A percentile compares a stretch with the other conserved stretches of the same genome.
phyloP scores from a whole-genome alignment of 208 protist species.

The Strigomonas galati region DNA sequence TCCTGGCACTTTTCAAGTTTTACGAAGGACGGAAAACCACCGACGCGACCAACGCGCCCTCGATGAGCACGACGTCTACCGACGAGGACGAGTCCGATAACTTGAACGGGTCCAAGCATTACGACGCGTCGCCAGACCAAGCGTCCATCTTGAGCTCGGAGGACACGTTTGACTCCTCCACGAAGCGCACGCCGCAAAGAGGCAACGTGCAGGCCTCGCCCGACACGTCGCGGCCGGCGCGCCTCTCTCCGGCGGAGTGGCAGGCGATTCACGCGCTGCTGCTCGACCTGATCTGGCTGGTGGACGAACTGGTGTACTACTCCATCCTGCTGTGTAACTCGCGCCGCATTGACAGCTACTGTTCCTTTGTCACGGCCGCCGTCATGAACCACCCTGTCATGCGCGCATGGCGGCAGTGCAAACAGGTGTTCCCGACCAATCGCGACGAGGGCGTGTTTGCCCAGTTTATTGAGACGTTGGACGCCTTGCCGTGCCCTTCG shows the following conservation, averaged over 20 bases:
- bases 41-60: neutral
- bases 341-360: slow-evolving; percentile 68
- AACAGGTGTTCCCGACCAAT: slow-evolving; percentile 25
- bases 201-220: neutral
- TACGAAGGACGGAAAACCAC: slow-evolving; percentile 9
- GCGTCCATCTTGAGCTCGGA: slow-evolving; percentile 14
- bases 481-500: slow-evolving; percentile 40
- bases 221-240: neutral
- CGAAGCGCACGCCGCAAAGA: neutral
- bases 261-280: slow-evolving; percentile 44
- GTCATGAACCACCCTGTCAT: slow-evolving; percentile 71
- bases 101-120: neutral
- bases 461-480: slow-evolving; percentile 41
- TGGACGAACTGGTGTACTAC: slow-evolving; percentile 81
- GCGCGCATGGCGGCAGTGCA: slow-evolving; percentile 47
- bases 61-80: slow-evolving; percentile 16
- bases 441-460: slow-evolving; percentile 14
- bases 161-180: slow-evolving; percentile 5
- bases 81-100: neutral
- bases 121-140: neutral
- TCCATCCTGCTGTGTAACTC: slow-evolving; percentile 80
- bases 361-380: slow-evolving; percentile 56
- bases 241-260: neutral
- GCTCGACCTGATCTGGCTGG: slow-evolving; percentile 78
- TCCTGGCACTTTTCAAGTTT: slow-evolving; percentile 24